Percentiles rank a stretch among this genome's conserved stretches.
Evolutionary conservation across 2,329 filamentous ascomycete genomes (phyloP).

Genomic region (Diplocarpon mali): DNA sequence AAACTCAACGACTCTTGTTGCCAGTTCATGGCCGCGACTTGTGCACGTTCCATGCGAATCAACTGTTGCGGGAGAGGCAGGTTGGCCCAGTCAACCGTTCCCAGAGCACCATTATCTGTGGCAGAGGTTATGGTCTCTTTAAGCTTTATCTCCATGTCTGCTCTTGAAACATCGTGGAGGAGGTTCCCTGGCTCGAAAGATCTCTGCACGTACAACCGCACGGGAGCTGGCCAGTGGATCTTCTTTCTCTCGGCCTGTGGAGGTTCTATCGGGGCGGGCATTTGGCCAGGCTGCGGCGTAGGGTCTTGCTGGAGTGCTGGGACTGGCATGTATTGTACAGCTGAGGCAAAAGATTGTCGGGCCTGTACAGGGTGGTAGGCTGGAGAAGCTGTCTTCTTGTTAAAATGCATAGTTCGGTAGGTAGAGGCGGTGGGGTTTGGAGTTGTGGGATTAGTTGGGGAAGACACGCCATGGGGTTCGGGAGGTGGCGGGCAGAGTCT

Average conservation of each 20-base stretch:
- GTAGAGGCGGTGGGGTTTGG: neutral
- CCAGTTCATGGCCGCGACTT: constrained; percentile 26
- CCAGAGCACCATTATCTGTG: constrained; percentile 61
- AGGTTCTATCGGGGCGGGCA: constrained; percentile 22
- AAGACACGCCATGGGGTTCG: neutral
- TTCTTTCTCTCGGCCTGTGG: constrained; percentile 35
- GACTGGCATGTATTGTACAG: constrained; percentile 27
- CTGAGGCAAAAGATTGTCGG: constrained; percentile 29
- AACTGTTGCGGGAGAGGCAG: constrained; percentile 79
- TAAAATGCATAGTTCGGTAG: constrained; percentile 18
- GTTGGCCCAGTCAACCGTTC: constrained; percentile 69
- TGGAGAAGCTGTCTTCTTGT: constrained; percentile 27
- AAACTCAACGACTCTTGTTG: constrained; percentile 22
- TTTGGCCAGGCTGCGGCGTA: constrained; percentile 14
- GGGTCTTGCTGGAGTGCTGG: constrained; percentile 28
- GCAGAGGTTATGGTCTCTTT: constrained; percentile 77
- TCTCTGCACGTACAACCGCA: constrained; percentile 79
- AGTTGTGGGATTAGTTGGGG: neutral
- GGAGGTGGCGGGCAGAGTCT: constrained; percentile 9
- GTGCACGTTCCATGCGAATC: constrained; percentile 55
- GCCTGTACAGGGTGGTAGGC: constrained; percentile 36
- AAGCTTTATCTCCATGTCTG: constrained; percentile 74
- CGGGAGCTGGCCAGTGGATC: constrained; percentile 70
- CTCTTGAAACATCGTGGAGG: constrained; percentile 46
- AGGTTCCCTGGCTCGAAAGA: constrained; percentile 71